Base-by-base conservation (phyloP, 805 yeast genomes). In the Saturnispora kantuleensis region DNA sequence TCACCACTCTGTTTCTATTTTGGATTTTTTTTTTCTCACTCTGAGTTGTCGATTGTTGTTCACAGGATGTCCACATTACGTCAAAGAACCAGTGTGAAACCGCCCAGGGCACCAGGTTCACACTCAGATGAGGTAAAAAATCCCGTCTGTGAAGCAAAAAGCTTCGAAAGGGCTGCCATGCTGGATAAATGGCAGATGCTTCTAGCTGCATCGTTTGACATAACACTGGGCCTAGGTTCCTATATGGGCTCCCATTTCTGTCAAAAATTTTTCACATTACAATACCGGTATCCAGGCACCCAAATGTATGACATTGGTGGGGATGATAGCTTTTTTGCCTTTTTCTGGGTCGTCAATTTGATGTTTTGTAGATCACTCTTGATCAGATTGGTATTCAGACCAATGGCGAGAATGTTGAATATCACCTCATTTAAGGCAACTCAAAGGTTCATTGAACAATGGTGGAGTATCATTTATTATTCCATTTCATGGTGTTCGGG, bases 381-480 rank as follows among this genome's bases (percentile, higher is more conserved):
- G 31, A 81, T 85, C 79, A 69, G 71, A 42, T 73, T 65, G 50
- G 51, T 76, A 9, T 70, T 83, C 40, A 68, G 65, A 44, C 87
- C 89, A 15, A 55, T 79, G 39, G 86, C 86, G 2, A 52, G 51
- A 17, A 43, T 47, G 8, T 58, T 67, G 39, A 66, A 73, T 18
- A 76, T 84, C 40, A 60, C 60, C 34, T 63, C 70, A 2, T 60
- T 58, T 12, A 79, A 77, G 53, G 74, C 81, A 0, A 66, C 69
- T 17, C 74, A 74, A 45, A 72, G 96, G 47, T 87, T 84, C 57
- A 83, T 86, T 46, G 96, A 87, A 63, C 96, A 87, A 67, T 79
- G 86, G 41, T 88, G 96, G 96, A 68, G 76, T 31, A 59, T 76
- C 13, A 54, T 75, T 6, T 84, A 83, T 59, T 84, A 77, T 65